Percentiles rank a stretch among this genome's conserved stretches.
Conservation (phyloP, 192 early-diverging fungal species). For the Coemansia javaensis region DNA sequence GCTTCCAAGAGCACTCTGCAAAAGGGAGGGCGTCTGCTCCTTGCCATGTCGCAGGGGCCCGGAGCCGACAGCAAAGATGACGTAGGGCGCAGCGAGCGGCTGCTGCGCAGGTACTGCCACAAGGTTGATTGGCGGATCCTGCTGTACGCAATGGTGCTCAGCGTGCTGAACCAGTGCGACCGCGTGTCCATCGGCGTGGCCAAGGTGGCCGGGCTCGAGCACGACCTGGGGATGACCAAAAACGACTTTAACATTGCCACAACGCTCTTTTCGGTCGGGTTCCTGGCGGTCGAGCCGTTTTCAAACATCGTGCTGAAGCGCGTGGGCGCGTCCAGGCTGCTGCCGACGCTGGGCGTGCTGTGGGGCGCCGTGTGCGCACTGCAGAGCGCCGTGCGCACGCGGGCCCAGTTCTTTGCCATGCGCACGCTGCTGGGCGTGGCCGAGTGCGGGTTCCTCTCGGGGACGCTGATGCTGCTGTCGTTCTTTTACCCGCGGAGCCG, state of each 20-base stretch:
- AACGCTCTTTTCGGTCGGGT: slow-evolving; percentile 41
- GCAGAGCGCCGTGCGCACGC: slow-evolving; percentile 36
- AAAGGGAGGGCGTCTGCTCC: too few species aligned
- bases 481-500: slow-evolving; percentile 39
- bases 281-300: slow-evolving; percentile 35
- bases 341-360: slow-evolving; percentile 37
- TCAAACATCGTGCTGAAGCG: slow-evolving; percentile 45
- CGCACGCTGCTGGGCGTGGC: slow-evolving; percentile 37
- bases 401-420: slow-evolving; percentile 35
- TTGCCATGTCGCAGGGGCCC: too few species aligned
- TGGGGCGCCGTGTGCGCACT: slow-evolving; percentile 44
- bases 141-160: slow-evolving; percentile 26
- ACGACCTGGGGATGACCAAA: slow-evolving; percentile 35
- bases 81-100: background rate
- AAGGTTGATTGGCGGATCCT: slow-evolving; percentile 41
- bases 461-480: slow-evolving; percentile 33
- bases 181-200: slow-evolving; percentile 44
- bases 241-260: slow-evolving; percentile 48
- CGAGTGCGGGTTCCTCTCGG: slow-evolving; percentile 43
- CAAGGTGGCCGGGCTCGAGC: slow-evolving; percentile 45
- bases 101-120: slow-evolving; percentile 26
- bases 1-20: too few species aligned
- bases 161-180: slow-evolving; percentile 44
- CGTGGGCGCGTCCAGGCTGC: slow-evolving; percentile 30
- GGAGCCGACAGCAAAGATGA: background rate